phyloP scores from a whole-genome alignment of 2,329 filamentous ascomycete species.

The Talaromyces sp. region DNA sequence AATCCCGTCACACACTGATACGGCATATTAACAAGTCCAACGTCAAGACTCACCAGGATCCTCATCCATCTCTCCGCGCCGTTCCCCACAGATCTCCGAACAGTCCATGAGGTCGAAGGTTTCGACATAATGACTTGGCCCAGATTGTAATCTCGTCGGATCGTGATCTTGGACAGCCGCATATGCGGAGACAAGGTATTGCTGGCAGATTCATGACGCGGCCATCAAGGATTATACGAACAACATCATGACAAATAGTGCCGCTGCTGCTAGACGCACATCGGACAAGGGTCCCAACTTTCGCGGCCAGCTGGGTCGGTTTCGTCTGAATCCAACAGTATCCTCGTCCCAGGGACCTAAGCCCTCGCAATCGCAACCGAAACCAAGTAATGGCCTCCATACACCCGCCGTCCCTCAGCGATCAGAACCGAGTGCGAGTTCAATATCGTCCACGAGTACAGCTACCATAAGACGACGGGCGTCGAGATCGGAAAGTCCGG shows the following conservation, averaged over 20 bases:
- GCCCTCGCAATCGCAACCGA: slow-evolving; percentile 10
- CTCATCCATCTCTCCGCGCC: neutral
- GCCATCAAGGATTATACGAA: neutral
- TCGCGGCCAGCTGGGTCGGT: slow-evolving; percentile 30
- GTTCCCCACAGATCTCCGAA: neutral
- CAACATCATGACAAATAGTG: slow-evolving; percentile 7
- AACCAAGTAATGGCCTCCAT: neutral
- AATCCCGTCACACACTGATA: neutral
- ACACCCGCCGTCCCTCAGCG: neutral
- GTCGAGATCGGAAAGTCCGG: slow-evolving; percentile 13
- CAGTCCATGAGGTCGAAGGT: neutral
- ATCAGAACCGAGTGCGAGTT: neutral
- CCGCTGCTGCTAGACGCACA: slow-evolving; percentile 7
- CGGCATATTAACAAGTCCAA: neutral
- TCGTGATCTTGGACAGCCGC: neutral
- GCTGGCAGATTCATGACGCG: slow-evolving; percentile 1
- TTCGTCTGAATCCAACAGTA: slow-evolving; percentile 23
- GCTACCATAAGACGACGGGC: slow-evolving; percentile 8
- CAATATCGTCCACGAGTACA: slow-evolving; percentile 10
- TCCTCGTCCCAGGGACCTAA: slow-evolving; percentile 7
- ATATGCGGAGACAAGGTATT: neutral
- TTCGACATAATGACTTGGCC: slow-evolving; percentile 1
- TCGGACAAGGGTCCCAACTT: slow-evolving; percentile 17
- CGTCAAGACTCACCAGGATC: neutral
- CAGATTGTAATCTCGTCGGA: neutral